Evolutionary conservation across 805 yeast species (phyloP), one percentile per base, ranked within the genome.

Genomic region (Metschnikowia rubicola): DNA sequence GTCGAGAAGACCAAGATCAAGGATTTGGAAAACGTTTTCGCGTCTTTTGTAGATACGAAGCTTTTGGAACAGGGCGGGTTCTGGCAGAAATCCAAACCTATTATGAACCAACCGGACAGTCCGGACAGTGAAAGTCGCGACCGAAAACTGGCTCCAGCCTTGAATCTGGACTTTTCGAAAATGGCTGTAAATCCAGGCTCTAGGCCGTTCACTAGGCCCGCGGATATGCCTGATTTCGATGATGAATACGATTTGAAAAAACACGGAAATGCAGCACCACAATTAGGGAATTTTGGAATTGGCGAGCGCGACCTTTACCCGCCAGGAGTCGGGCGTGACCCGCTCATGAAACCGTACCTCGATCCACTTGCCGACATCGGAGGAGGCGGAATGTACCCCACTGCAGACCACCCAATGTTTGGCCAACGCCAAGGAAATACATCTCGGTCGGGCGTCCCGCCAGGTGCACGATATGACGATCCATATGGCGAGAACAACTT

Each of bases 301-400:
- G 86, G 86, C 0, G 75, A 72, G 30, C 58, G 68, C 10, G 86
- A 81, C 57, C 61, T 79, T 37, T 67, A 75, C 48, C 85, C 84
- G 2, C 54, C 71, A 41, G 66, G 75, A 29, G n/a, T 67, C 50
- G 61, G 66, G 5, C 59, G 63, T 44, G 58, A 74, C 43, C 84
- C 84, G 3, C 52, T 55, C 2, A 50, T 77, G 52, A 62, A 62
- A 46, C 78, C 80, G 1, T 70, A 55, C 37, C 34, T 74, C 4
- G 81, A 76, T 53, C 81, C 81, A 3, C 55, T 67, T 40, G 57
- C 59, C 4, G 48, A 39, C 8, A n/a, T 21, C 4, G 52, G 61
- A 7, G 65, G 61, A 29, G 79, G 80, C 11, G 86, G 85, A 0
- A 80, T 81, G 86, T 64, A 75, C 45, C 81, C 83, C 1, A 69